Base-by-base conservation (phyloP, 305 asterid species). In the Nicotiana rustica region DNA sequence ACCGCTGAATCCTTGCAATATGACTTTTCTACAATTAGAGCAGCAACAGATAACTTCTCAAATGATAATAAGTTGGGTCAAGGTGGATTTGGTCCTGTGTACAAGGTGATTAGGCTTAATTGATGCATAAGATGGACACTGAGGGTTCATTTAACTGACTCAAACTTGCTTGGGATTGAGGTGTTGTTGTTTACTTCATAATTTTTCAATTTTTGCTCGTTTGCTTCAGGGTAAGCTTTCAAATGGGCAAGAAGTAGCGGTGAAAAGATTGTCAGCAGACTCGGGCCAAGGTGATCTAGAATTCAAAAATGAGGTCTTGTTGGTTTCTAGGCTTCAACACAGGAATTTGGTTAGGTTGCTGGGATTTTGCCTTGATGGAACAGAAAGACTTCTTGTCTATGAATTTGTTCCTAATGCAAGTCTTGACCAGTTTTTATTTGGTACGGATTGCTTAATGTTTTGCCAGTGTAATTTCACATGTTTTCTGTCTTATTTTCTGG, bases 241-340 rank as follows among this genome's bases (percentile, higher is more conserved):
- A 8, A 38, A 49, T 49, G 78, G 81, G 4, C 76, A 25, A 81
- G 82, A 87, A n/a, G 59, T 87, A 31, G 87, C 90, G 1, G 84
- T 87, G n/a, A 85, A 85, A 49, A 78, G 86, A 10, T 78, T 87
- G 7, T 87, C 90, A 0, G 82, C 13, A 12, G 65, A 14, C 9
- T 85, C 90, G 5, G 1, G 29, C 4, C 90, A 87, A 73, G 88
- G 88, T 14, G 49, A 14, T 1, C 80, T 56, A 12, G 88, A 87
- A 57, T 87, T 87, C 31, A 85, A 78, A 44, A 87, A 87, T 10
- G 88, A 87, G 49, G 82, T 87, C 2, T 9, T 36, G 5, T 13
- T 85, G 2, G 84, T 85, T n/a, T 82, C 90, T 18, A 85, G 70
- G 14, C 90, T 87, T 78, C 88, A 87, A 56, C 88, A 85, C 44